Conservation (phyloP, 805 yeast genomes). For the Pichia californica region DNA sequence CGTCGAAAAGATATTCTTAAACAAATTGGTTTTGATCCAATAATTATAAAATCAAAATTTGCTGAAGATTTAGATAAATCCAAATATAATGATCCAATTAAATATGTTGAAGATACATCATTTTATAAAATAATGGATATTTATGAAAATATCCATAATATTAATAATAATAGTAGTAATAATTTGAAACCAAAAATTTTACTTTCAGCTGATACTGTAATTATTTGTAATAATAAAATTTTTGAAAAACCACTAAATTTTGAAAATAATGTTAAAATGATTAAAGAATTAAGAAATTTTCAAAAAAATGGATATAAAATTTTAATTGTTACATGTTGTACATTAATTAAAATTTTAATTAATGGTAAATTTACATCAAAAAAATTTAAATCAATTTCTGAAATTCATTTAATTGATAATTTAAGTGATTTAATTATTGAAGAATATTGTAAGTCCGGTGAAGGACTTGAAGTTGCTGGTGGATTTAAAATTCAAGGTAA, state of each 20-base stretch:
- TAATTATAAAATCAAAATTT: conserved; percentile 58
- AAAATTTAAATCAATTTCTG: conserved; percentile 17
- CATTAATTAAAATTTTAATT: not conserved
- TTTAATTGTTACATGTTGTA: conserved; percentile 14
- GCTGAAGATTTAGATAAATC: conserved; percentile 68
- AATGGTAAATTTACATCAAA: not conserved
- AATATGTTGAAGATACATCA: conserved; percentile 71
- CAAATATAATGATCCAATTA: conserved; percentile 16
- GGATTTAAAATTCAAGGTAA: conserved; percentile 80
- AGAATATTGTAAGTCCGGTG: conserved; percentile 60
- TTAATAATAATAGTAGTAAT: too few species aligned
- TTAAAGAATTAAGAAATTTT: conserved; percentile 41
- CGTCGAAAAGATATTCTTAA: conserved; percentile 66
- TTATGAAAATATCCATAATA: conserved; percentile 26
- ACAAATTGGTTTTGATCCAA: conserved; percentile 45
- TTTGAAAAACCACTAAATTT: conserved; percentile 74
- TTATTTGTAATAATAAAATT: conserved; percentile 49
- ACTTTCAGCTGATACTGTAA: conserved; percentile 76
- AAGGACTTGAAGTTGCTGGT: conserved; percentile 83
- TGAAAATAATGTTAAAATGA: conserved; percentile 42
- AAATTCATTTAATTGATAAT: conserved; percentile 33
- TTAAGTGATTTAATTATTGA: conserved; percentile 51
- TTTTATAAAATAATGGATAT: conserved; percentile 61
- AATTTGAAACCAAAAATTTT: conserved; percentile 24
- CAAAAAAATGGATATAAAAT: conserved; percentile 21